These are phyloP conservation scores for Leccinum truebloodii DNA, from an alignment of 768 basidiomycete genomes.

Conservation along the genomic window DNA sequence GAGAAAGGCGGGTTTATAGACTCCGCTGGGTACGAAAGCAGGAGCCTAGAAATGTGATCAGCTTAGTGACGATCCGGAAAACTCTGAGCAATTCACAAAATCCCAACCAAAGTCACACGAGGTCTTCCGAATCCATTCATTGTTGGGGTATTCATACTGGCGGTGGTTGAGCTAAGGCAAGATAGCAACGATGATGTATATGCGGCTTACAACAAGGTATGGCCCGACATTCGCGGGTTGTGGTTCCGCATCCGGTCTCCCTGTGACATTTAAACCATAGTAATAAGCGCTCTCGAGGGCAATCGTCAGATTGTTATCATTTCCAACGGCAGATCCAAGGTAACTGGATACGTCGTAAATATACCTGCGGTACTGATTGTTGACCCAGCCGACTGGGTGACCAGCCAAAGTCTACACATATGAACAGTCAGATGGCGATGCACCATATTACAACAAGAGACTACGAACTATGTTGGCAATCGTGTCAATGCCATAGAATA, in stretches of 20 bases:
- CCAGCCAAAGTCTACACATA: conserved; percentile 46
- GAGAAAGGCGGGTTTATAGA: no score
- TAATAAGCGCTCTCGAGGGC: conserved; percentile 53
- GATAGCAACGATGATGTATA: not conserved
- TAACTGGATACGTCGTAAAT: no score
- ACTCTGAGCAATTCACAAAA: conserved; percentile 41
- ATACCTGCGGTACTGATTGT: no score
- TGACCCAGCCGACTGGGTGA: conserved; percentile 46
- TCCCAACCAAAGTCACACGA: conserved; percentile 63
- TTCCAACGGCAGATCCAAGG: no score
- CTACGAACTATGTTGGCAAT: conserved; percentile 52
- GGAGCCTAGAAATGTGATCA: no score
- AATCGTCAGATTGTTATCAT: conserved; percentile 27
- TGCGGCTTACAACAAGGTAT: conserved; percentile 33
- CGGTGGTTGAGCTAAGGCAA: not conserved
- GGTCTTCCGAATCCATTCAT: conserved; percentile 51
- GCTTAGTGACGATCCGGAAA: not conserved
- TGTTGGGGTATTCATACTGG: conserved; percentile 53
- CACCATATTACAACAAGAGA: not conserved
- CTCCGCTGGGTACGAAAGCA: no score
- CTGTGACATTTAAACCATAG: conserved; percentile 55
- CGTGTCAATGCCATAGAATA: conserved; percentile 60
- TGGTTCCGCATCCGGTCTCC: conserved; percentile 47
- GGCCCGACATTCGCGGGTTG: conserved; percentile 34
- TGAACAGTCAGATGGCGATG: not conserved